A percentile compares a stretch with the other conserved stretches of the same genome.
Evolutionary conservation across 2,329 filamentous ascomycete genomes (phyloP).

Genomic region (Penicillium olsonii): DNA sequence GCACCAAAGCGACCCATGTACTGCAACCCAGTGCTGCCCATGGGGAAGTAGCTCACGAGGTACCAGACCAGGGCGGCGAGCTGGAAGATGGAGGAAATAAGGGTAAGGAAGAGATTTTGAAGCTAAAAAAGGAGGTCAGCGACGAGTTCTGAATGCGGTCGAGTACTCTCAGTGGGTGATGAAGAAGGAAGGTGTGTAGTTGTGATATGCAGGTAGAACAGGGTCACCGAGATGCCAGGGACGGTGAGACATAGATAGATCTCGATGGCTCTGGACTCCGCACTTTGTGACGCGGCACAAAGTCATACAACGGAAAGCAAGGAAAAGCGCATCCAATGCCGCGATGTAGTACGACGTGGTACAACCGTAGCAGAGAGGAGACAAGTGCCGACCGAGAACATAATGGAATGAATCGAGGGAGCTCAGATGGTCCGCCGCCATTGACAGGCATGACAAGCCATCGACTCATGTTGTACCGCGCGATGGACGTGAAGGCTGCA

Average conservation of each 20-base stretch:
- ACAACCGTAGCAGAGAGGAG: conserved; percentile 1
- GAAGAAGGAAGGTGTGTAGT: conserved; percentile 2
- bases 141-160: background rate
- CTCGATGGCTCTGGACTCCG: conserved; percentile 9
- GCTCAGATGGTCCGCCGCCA: background rate
- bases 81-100: conserved; percentile 81
- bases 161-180: background rate
- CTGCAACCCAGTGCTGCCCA: conserved; percentile 86
- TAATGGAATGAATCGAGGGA: conserved; percentile 14
- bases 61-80: conserved; percentile 87
- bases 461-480: conserved; percentile 17
- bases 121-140: conserved; percentile 59
- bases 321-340: conserved; percentile 4
- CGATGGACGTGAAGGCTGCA: conserved; percentile 20
- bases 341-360: conserved; percentile 2
- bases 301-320: conserved; percentile 8
- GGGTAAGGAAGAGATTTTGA: conserved; percentile 78
- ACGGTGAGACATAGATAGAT: conserved; percentile 15
- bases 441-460: conserved; percentile 5
- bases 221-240: conserved; percentile 5
- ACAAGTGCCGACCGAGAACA: conserved; percentile 1
- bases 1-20: conserved; percentile 85
- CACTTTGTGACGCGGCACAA: conserved; percentile 11
- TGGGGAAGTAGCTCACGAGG: conserved; percentile 94
- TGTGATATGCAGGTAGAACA: conserved; percentile 11